phyloP scores from a whole-genome alignment of 176 grass and related monocot species.

The Thalia dealbata region DNA sequence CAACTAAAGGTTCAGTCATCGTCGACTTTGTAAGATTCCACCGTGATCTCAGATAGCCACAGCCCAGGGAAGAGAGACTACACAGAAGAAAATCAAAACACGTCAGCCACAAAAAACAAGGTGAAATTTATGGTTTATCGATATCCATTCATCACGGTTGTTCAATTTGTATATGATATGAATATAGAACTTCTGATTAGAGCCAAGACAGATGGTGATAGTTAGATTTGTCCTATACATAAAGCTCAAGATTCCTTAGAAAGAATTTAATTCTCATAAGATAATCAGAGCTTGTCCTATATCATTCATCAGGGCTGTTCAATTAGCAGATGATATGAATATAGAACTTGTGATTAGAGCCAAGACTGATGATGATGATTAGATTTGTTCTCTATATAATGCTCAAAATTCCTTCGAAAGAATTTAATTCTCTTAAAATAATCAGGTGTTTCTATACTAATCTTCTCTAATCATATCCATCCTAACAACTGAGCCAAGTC shows the following conservation, averaged over 20 bases:
- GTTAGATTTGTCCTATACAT: background rate
- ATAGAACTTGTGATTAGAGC: background rate
- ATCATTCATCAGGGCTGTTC: too few relatives aligned
- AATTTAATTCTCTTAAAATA: too few relatives aligned
- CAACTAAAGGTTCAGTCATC: background rate
- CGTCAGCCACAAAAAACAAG: background rate
- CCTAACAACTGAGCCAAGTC: too few relatives aligned
- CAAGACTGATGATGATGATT: background rate
- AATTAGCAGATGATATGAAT: background rate
- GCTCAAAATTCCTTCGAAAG: too few relatives aligned
- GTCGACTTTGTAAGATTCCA: conserved; percentile 7
- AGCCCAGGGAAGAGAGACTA: conserved; percentile 13
- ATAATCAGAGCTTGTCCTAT: background rate
- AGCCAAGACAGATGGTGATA: background rate
- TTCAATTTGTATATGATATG: background rate
- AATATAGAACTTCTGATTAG: background rate
- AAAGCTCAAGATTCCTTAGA: too few relatives aligned
- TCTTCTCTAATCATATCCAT: too few relatives aligned
- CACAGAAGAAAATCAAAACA: background rate
- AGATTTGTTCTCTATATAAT: background rate
- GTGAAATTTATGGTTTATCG: background rate
- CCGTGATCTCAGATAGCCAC: conserved; percentile 9
- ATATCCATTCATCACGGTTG: background rate
- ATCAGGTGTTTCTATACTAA: too few relatives aligned
- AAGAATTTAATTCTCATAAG: too few relatives aligned